Base-by-base conservation (phyloP, 2,329 filamentous ascomycete genomes). In the Phyllosticta capitalensis region DNA sequence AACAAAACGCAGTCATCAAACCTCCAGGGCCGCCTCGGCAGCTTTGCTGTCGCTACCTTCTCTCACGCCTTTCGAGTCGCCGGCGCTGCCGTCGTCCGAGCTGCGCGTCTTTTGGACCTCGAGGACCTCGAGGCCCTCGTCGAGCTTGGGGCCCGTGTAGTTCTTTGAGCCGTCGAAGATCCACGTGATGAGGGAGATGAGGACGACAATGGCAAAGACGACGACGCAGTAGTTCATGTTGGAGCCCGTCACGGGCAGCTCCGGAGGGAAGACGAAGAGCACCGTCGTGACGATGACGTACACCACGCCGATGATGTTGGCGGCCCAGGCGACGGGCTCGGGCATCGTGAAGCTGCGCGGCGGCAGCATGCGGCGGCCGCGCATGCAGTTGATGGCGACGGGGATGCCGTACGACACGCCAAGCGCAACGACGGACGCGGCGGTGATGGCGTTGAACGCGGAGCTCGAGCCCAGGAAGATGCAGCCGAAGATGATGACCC, bases 341-440 rank as follows among this genome's bases (percentile, higher is more conserved):
- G 82, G 77, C 3, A 88, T 72, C 22, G 77, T 76, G 67, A 88
- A 88, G 0, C 79, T 67, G 49, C 84, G 75, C 1, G 74, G 73
- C 0, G 87, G 87, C 6, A 90, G 74, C 75, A 83, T 83, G 55
- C 77, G 82, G 7, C 87, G 80, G 7, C 87, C 85, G 1, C 85
- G 82, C 1, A 88, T 69, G 60, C 84, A 80, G 65, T 90, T 89
- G 64, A 91, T 83, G 0, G 81, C 77, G 53, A 89, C 82, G 0
- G 88, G 89, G 48, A 92, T 88, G 5, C 82, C 88, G 65, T 92
- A 92, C 2, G 85, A 86, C 5, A 91, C 74, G 6, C 86, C 83
- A 0, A 92, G 78, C 1, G 87, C 82, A 7, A 90, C 86, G 0
- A 91, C 87, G 0, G 85, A 87, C 0, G 86, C 82, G 0, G 85